These are phyloP conservation scores for Fusarium tanahbumbuense DNA, from an alignment of 2,329 filamentous ascomycete genomes.

Conservation along the genomic window DNA sequence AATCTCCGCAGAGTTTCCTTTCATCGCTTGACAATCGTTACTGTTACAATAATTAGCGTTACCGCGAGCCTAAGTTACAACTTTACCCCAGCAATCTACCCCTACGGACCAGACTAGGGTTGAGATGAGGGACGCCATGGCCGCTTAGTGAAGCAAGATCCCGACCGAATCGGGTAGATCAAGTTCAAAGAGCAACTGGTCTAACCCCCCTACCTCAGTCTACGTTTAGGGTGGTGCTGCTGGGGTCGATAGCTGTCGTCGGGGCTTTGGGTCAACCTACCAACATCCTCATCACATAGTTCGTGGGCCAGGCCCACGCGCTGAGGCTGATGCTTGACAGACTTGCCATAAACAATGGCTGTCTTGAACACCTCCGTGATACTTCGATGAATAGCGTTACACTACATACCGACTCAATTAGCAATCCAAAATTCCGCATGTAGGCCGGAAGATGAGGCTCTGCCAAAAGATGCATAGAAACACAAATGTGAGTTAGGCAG, in stretches of 20 bases:
- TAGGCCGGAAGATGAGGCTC: conserved; percentile 16
- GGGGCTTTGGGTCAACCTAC: conserved; percentile 63
- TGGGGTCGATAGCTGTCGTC: conserved; percentile 18
- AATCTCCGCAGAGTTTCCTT: conserved; percentile 54
- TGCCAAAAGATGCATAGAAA: conserved; percentile 9
- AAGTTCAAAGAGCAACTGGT: conserved; percentile 31
- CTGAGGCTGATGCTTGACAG: conserved; percentile 98
- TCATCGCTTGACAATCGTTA: conserved; percentile 76
- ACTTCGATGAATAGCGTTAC: conserved; percentile 95
- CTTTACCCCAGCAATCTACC: conserved; percentile 21
- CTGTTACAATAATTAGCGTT: conserved; percentile 49
- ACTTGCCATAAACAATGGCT: conserved; percentile 96
- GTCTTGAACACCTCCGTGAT: conserved; percentile 96
- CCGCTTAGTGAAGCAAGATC: conserved; percentile 37
- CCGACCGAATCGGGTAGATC: conserved; percentile 39
- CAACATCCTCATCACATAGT: conserved; percentile 96
- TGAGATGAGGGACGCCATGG: conserved; percentile 23
- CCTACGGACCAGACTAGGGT: conserved; percentile 27
- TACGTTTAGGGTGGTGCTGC: conserved; percentile 20
- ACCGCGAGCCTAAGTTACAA: conserved; percentile 22
- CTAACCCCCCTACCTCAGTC: conserved; percentile 19
- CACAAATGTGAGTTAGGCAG: conserved; percentile 8
- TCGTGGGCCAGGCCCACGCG: conserved; percentile 91
- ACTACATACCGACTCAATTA: conserved; percentile 68
- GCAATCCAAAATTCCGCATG: conserved; percentile 31